These are phyloP conservation scores for Sungouiella blattae DNA, from an alignment of 805 yeast species.

Conservation along the genomic window DNA sequence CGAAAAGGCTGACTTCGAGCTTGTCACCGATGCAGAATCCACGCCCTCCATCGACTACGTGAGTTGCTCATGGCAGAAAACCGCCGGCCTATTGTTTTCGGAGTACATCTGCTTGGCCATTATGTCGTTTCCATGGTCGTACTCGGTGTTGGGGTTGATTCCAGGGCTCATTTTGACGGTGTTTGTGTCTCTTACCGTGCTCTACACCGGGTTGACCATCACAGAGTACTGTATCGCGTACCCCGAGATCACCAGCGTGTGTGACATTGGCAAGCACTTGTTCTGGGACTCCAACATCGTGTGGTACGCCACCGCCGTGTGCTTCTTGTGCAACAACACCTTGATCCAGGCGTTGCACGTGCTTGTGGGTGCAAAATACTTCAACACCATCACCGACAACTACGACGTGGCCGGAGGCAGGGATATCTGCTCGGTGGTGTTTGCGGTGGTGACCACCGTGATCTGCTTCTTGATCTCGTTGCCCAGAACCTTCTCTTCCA, in stretches of 20 bases:
- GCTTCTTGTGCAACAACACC: constrained; percentile 53
- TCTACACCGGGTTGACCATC: constrained; percentile 54
- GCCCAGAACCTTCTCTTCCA: constrained; percentile 53
- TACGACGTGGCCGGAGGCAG: constrained; percentile 23
- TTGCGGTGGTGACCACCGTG: constrained; percentile 46
- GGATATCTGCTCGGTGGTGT: constrained; percentile 47
- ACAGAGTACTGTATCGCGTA: constrained; percentile 52
- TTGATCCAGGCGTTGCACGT: constrained; percentile 59
- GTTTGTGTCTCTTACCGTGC: constrained; percentile 46
- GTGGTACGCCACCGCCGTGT: constrained; percentile 55
- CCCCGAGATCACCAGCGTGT: constrained; percentile 50
- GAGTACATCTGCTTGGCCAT: constrained; percentile 62
- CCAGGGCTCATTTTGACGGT: constrained; percentile 56
- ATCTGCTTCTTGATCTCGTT: constrained; percentile 50
- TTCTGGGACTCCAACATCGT: constrained; percentile 50
- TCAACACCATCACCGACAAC: constrained; percentile 49
- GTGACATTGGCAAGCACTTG: constrained; percentile 58
- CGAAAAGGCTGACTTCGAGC: background rate
- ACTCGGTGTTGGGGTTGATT: constrained; percentile 54
- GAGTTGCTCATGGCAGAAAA: constrained; percentile 54
- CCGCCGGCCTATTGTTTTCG: constrained; percentile 57
- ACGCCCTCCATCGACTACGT: constrained; percentile 40
- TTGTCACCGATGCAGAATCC: background rate
- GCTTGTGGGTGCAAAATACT: constrained; percentile 55
- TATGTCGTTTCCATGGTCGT: constrained; percentile 66